Evolutionary conservation across 169 alveolate species (phyloP), one percentile per base, ranked within the genome.

Genomic region (Besnoitia besnoiti): DNA sequence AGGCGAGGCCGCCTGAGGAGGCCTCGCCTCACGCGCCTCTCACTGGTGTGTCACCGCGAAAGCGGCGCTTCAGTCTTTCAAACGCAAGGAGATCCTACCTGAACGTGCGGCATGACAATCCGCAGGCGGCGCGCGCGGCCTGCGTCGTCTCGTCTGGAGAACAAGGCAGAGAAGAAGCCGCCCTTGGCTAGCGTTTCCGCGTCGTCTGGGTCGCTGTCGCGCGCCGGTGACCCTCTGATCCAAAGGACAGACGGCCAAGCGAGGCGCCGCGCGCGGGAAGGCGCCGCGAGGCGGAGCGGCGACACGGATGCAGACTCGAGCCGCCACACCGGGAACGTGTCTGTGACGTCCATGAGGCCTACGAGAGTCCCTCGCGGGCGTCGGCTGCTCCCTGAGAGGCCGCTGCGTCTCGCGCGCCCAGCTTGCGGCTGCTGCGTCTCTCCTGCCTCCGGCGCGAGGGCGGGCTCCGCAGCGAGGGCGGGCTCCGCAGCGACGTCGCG

Each of bases 201-300:
- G 19, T 14, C 44, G 27, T n/a, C 8, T n/a, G 12, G 39, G 27
- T 16, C n/a, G n/a, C 19, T 73, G 39, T 8, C 19, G 82, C 0
- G 49, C 59, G 40, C 14, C 35, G n/a, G n/a, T n/a, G n/a, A n/a
- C 30, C 87, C 87, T 10, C 87, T 19, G 30, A 77, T 40, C 87
- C 87, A 77, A 51, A 44, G 14, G 30, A 77, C 87, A 37, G 87
- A 21, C 2, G 87, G 87, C 87, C 87, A 77, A 12, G 87, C 55
- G 8, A 42, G 33, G n/a, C 87, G 7, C 4, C 87, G 87, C 4
- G 8, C 3, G 14, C 47, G 87, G 5, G 50, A 30, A 27, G 55
- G 82, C 46, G 46, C 16, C 44, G 46, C 14, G 24, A 73, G 82
- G n/a, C 47, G 82, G 2, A 37, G n/a, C 16, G 82, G n/a, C 3